phyloP scores from a whole-genome alignment of 306 rosid species.

The Vigna mungo region DNA sequence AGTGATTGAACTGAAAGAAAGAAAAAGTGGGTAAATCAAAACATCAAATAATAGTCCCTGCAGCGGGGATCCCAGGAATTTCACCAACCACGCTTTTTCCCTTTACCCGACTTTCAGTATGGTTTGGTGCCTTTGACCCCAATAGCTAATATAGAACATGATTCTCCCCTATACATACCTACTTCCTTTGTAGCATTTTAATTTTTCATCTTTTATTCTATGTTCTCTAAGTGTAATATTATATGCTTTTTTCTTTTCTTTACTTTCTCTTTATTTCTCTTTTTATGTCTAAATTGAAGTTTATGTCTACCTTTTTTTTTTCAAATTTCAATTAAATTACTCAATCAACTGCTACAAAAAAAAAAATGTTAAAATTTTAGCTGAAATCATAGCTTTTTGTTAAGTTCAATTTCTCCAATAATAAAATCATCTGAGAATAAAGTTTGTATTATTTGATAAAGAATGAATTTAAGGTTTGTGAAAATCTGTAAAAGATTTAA shows the following conservation, averaged over 20 bases:
- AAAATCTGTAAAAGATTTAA: too few species aligned
- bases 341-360: background rate
- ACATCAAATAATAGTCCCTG: background rate
- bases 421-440: background rate
- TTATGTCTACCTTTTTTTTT: background rate
- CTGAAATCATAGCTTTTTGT: background rate
- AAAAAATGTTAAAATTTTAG: background rate
- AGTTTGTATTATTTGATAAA: too few species aligned
- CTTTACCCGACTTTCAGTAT: background rate
- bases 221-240: background rate
- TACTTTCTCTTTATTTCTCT: too few species aligned
- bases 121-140: background rate
- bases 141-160: background rate
- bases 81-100: slow-evolving; percentile 10
- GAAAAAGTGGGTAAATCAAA: background rate
- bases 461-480: too few species aligned
- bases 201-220: background rate
- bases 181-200: background rate
- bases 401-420: background rate
- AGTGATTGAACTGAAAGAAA: background rate
- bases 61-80: slow-evolving; percentile 12
- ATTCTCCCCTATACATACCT: background rate
- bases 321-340: background rate
- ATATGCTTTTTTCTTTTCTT: too few species aligned
- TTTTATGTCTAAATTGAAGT: too few species aligned